phyloP scores from a whole-genome alignment of 306 rosid genomes.

The Albizia julibrissin region DNA sequence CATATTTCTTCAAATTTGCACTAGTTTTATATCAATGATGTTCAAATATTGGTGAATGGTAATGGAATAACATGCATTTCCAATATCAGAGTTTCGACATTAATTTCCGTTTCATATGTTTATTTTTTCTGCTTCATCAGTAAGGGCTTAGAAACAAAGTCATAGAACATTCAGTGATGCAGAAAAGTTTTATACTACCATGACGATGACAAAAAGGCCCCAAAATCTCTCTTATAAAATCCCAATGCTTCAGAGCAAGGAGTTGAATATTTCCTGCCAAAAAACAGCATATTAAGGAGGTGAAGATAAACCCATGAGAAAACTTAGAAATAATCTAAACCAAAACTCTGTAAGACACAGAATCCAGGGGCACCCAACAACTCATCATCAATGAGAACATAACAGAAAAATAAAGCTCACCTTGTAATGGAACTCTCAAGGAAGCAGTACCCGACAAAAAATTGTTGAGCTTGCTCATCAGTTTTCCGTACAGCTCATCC shows the following conservation, averaged over 20 bases:
- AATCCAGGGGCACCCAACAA: background rate
- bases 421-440: background rate
- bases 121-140: background rate
- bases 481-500: background rate
- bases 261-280: background rate
- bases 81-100: background rate
- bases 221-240: too few relatives aligned
- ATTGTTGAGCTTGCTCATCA: background rate
- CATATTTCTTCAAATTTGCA: too few relatives aligned
- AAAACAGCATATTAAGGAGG: background rate
- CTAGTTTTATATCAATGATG: too few relatives aligned
- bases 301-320: background rate
- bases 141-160: background rate
- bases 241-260: background rate
- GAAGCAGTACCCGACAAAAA: background rate
- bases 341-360: background rate
- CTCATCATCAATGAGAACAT: background rate
- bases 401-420: background rate
- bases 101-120: background rate
- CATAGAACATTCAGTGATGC: background rate
- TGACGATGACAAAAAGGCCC: too few relatives aligned
- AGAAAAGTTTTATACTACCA: too few relatives aligned
- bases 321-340: background rate
- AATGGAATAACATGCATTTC: background rate
- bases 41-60: background rate